Base-by-base conservation (phyloP, 176 grass and related monocot species). In the Zea luxurians region DNA sequence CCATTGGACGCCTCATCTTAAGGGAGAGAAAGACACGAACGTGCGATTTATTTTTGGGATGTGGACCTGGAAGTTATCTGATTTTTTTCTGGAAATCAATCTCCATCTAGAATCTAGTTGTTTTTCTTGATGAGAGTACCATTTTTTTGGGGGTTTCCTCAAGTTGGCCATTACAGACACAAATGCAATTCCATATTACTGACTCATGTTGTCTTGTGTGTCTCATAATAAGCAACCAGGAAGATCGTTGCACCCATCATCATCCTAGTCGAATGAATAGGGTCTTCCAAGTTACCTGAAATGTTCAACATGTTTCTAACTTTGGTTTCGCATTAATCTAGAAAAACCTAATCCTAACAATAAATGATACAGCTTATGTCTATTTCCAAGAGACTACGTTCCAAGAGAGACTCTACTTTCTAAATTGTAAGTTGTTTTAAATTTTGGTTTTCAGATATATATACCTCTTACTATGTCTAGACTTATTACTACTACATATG, bases 1-100 rank as follows among this genome's bases (percentile, higher is more conserved):
- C 48, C 61, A 81, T 59, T 53, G 46, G 70, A 74, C 64, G 20
- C 43, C 21, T 64, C 76, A 13, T 79, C 61, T 64, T 80, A 36
- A 71, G 45, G 70, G 70, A 61, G 70, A 65, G 65, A 75, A 16
- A 84, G 43, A 77, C 13, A 65, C 60, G 47, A 83, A 64, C 64
- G 58, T 20, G 17, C 10, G 13, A 74, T 71, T 88, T 89, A 84
- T 84, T 84, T 88, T 84, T 77, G 77, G 81, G 13, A 76, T 71
- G 71, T 76, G 58, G 13, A 35, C 65, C 79, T 69, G 48, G 48
- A 65, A 48, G 58, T 64, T 64, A 80, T 76, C 71, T 80, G 13
- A 58, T 17, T 52, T 50, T 54, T 18, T 8, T 27, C 65, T 76
- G 13, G 58, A 50, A 59, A 64, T 50, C 9, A 75, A 20, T 64